phyloP scores from a whole-genome alignment of 1,139 yeast species.

The Candida mesenterica region DNA sequence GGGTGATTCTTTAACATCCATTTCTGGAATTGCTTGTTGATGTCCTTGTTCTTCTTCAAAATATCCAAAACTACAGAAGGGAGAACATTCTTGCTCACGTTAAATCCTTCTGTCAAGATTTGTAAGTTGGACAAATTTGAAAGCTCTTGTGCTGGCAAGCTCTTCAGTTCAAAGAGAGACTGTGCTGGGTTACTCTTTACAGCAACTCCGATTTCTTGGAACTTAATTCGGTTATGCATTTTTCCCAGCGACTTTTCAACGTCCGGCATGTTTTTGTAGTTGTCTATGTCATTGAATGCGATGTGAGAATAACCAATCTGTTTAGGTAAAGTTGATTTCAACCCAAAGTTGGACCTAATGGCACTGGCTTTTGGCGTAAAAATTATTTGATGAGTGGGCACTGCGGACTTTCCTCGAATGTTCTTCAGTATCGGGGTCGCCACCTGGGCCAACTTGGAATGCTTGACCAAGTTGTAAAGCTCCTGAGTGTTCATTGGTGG shows the following conservation, averaged over 20 bases:
- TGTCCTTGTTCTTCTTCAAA: constrained; percentile 33
- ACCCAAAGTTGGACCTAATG: constrained; percentile 42
- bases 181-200: constrained; percentile 32
- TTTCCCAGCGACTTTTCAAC: constrained; percentile 45
- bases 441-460: constrained; percentile 47
- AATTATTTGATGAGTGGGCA: constrained; percentile 47
- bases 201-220: constrained; percentile 43
- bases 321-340: constrained; percentile 44
- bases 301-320: constrained; percentile 44
- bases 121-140: constrained; percentile 5
- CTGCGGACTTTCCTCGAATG: constrained; percentile 30
- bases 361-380: constrained; percentile 46
- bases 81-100: constrained; percentile 28
- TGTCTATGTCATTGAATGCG: constrained; percentile 46
- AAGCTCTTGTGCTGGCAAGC: constrained; percentile 24
- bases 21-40: constrained; percentile 30
- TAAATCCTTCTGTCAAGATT: constrained; percentile 30
- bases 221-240: constrained; percentile 38
- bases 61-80: constrained; percentile 27
- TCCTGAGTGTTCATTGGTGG: constrained; percentile 32
- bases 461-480: constrained; percentile 38
- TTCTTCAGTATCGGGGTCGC: constrained; percentile 40
- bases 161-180: constrained; percentile 14
- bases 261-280: constrained; percentile 46
- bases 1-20: constrained; percentile 41